phyloP scores from a whole-genome alignment of 495 filamentous ascomycete genomes.

The Aspergillus leporis region DNA sequence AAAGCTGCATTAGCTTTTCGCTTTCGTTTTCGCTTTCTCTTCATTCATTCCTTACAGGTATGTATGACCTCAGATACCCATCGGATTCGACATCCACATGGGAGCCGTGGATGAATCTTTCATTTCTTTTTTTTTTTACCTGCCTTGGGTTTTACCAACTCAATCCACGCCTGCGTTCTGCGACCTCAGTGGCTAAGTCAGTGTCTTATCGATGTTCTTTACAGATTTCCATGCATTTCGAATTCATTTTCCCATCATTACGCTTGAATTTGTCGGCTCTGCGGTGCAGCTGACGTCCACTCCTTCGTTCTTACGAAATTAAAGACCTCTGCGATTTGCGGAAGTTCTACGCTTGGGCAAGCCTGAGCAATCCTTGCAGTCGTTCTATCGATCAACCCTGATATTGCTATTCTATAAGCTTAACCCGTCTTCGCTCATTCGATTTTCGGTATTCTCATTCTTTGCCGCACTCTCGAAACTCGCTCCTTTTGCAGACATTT shows the following conservation, averaged over 20 bases:
- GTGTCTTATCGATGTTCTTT: slow-evolving; percentile 1
- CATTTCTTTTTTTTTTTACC: too few species aligned
- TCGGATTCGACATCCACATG: not conserved
- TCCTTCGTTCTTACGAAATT: slow-evolving; percentile 24
- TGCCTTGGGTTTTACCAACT: not conserved
- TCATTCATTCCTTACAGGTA: slow-evolving; percentile 13
- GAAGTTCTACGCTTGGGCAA: slow-evolving; percentile 1
- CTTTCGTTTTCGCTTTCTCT: slow-evolving; percentile 4
- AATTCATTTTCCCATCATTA: slow-evolving; percentile 9
- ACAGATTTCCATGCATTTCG: slow-evolving; percentile 17
- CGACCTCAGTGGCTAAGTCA: not conserved
- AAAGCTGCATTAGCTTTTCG: not conserved
- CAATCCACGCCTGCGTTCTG: not conserved
- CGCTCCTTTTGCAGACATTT: slow-evolving; percentile 3
- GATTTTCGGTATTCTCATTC: slow-evolving; percentile 2
- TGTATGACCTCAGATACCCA: not conserved
- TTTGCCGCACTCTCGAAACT: slow-evolving; percentile 8
- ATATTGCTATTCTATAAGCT: not conserved
- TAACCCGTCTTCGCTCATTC: not conserved
- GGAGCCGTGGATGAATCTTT: not conserved
- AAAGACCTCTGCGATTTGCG: slow-evolving; percentile 9
- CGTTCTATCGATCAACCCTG: slow-evolving; percentile 5
- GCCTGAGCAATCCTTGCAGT: slow-evolving; percentile 1
- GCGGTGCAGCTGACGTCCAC: slow-evolving; percentile 30
- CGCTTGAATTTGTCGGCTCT: slow-evolving; percentile 27